Evolutionary conservation across 768 basidiomycete genomes (phyloP).

Genomic region (Pleurotus djamor): DNA sequence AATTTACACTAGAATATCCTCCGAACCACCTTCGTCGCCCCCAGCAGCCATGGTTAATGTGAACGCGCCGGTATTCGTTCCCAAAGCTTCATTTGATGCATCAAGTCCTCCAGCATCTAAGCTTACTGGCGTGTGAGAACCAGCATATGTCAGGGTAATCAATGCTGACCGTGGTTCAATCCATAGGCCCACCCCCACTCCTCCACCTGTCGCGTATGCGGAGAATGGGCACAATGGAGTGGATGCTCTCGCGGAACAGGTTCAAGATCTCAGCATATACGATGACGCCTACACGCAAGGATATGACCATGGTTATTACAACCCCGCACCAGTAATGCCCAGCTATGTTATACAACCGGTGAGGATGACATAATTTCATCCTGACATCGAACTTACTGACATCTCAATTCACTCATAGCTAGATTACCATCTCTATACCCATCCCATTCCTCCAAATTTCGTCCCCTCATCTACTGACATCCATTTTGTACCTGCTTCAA

Average conservation of each 20-base stretch:
- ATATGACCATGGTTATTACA: conserved; percentile 32
- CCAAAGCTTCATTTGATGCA: conserved; percentile 43
- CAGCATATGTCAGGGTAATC: conserved; percentile 5
- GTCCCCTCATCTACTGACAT: conserved; percentile 37
- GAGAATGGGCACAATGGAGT: conserved; percentile 12
- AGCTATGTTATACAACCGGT: conserved; percentile 73
- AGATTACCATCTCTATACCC: conserved; percentile 91
- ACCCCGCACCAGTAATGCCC: conserved; percentile 29
- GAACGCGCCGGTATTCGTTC: conserved; percentile 85
- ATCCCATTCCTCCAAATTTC: conserved; percentile 56
- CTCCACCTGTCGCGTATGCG: conserved; percentile 18
- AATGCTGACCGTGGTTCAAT: not conserved
- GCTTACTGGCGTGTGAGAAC: conserved; percentile 19
- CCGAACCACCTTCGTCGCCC: conserved; percentile 31
- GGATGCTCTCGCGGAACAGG: conserved; percentile 24
- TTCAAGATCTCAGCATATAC: conserved; percentile 23
- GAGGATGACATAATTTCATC: conserved; percentile 13
- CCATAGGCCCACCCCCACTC: conserved; percentile 15
- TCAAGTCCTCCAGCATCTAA: conserved; percentile 26
- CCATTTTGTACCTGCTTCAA: conserved; percentile 69
- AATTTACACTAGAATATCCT: conserved; percentile 41
- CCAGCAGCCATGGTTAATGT: conserved; percentile 60
- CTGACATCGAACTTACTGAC: not conserved
- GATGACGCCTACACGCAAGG: conserved; percentile 11
- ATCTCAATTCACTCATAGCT: conserved; percentile 44